Conservation (phyloP, 2,329 filamentous ascomycete species). For the Trichoderma sp. region DNA sequence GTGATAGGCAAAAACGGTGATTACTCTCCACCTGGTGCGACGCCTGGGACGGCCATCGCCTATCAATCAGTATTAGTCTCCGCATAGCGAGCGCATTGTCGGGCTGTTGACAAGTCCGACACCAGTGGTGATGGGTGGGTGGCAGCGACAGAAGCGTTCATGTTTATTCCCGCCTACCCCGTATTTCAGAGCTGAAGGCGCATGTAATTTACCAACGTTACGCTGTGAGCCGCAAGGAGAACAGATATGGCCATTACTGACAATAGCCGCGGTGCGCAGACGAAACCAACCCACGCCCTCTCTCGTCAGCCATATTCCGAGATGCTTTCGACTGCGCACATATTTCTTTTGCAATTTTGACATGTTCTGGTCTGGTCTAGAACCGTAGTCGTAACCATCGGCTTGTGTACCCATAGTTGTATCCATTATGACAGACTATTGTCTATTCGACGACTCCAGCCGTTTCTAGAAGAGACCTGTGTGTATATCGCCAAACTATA, state of each 20-base stretch:
- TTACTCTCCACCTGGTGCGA: slow-evolving; percentile 9
- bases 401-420: not conserved
- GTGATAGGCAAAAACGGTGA: slow-evolving; percentile 9
- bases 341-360: not conserved
- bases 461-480: not conserved
- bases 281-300: not conserved
- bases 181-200: not conserved
- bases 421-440: not conserved
- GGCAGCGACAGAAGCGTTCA: slow-evolving; percentile 11
- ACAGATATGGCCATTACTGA: not conserved
- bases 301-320: not conserved
- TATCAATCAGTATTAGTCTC: slow-evolving; percentile 22
- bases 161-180: slow-evolving; percentile 3
- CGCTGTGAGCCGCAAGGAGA: not conserved
- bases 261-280: not conserved
- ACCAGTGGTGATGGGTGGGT: slow-evolving; percentile 19
- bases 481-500: not conserved
- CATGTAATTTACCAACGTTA: not conserved
- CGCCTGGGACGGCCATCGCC: slow-evolving; percentile 6
- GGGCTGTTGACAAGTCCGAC: slow-evolving; percentile 16
- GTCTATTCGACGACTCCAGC: not conserved
- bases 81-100: slow-evolving; percentile 10
- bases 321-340: not conserved
- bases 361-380: not conserved
- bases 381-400: not conserved